A percentile compares a stretch with the other conserved stretches of the same genome.
phyloP scores from a whole-genome alignment of 1,139 yeast species.

The Chernovozyma sophiae-reginae region DNA sequence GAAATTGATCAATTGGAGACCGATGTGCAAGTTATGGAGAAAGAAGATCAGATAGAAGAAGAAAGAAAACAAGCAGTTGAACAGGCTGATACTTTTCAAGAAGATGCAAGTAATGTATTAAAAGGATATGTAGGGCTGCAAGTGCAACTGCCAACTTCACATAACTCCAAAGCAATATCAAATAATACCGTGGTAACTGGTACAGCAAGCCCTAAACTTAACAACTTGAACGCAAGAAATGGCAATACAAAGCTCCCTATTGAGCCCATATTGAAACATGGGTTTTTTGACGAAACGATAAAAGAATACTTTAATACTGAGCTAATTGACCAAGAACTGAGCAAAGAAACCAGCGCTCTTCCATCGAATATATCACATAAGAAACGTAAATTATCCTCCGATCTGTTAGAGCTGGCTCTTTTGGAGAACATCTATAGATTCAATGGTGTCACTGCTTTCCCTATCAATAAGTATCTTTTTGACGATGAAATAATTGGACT shows the following conservation, averaged over 20 bases:
- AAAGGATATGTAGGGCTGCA: not conserved
- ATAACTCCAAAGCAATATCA: not conserved
- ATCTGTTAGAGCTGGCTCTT: constrained; percentile 12
- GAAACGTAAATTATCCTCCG: constrained; percentile 13
- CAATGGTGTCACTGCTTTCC: constrained; percentile 41
- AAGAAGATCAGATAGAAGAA: constrained; percentile 1
- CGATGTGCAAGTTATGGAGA: constrained; percentile 7
- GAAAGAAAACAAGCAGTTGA: not conserved
- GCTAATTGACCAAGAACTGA: not conserved
- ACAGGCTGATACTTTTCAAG: not conserved
- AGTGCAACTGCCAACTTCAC: not conserved
- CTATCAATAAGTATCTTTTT: constrained; percentile 27
- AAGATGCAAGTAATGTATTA: not conserved
- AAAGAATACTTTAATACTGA: constrained; percentile 7
- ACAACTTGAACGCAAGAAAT: not conserved
- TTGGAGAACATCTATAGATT: constrained; percentile 36
- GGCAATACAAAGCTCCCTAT: constrained; percentile 1
- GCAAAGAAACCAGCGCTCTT: not conserved
- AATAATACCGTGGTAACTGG: too few species aligned
- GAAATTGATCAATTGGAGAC: constrained; percentile 8
- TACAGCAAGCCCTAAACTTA: not conserved
- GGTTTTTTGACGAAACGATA: constrained; percentile 9
- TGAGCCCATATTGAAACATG: constrained; percentile 4
- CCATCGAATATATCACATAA: not conserved
- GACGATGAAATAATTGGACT: constrained; percentile 29